Evolutionary conservation across 768 basidiomycete species (phyloP).

Genomic region (Mycena maculata): DNA sequence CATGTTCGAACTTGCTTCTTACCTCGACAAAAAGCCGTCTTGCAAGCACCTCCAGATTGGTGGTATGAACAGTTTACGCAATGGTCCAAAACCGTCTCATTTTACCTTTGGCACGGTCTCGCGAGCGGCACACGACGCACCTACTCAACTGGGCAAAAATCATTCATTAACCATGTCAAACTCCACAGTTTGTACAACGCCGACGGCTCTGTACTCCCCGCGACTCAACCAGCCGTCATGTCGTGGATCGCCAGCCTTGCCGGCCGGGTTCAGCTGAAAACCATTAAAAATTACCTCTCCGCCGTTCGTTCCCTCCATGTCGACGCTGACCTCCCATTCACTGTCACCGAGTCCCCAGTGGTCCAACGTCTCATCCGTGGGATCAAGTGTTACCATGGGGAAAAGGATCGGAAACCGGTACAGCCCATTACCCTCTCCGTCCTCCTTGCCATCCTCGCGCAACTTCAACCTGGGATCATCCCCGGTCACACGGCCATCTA

Average conservation of each 20-base stretch:
- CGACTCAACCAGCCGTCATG: too few species aligned
- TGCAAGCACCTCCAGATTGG: too few species aligned
- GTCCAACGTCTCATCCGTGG: constrained; percentile 2
- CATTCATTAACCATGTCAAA: constrained; percentile 42
- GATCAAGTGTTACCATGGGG: not conserved
- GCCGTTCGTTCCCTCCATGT: constrained; percentile 38
- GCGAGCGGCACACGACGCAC: constrained; percentile 37
- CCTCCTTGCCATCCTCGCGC: not conserved
- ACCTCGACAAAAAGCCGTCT: too few species aligned
- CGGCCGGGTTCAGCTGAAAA: too few species aligned
- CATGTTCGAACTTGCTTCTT: too few species aligned
- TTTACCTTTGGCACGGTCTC: too few species aligned
- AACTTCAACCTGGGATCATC: not conserved
- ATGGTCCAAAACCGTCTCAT: constrained; percentile 17
- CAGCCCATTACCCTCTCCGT: not conserved
- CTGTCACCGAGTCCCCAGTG: constrained; percentile 21
- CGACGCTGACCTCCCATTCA: constrained; percentile 36
- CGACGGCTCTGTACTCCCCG: too few species aligned
- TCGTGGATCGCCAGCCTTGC: too few species aligned
- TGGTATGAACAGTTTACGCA: too few species aligned
- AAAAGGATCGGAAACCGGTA: not conserved
- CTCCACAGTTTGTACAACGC: too few species aligned
- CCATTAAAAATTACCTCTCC: constrained; percentile 32
- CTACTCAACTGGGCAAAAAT: constrained; percentile 45
- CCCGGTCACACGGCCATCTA: not conserved